phyloP scores from a whole-genome alignment of 1,284 basidiomycete genomes.

The Jaminaea rosea region DNA sequence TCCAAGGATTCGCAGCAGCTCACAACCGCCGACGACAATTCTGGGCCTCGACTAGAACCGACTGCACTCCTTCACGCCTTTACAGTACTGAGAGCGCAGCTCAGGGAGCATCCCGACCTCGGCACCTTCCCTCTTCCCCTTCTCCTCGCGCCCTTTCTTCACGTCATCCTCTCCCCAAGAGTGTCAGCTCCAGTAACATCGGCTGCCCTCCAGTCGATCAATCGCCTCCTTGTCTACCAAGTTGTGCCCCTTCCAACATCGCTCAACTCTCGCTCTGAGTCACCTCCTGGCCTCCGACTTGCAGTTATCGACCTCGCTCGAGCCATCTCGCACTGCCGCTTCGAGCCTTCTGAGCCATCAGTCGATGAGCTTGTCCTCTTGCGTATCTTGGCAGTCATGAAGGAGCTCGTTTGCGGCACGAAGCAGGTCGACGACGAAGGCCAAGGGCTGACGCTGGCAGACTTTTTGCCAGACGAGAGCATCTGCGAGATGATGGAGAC shows the following conservation, averaged over 20 bases:
- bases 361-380: constrained; percentile 84
- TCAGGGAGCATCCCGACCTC: constrained; percentile 53
- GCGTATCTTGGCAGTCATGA: constrained; percentile 82
- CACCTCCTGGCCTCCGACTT: constrained; percentile 30
- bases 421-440: constrained; percentile 4
- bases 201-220: constrained; percentile 73
- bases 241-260: constrained; percentile 56
- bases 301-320: constrained; percentile 77
- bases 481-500: constrained; percentile 98
- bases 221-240: constrained; percentile 71
- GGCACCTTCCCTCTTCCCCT: constrained; percentile 26
- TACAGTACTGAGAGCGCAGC: constrained; percentile 67
- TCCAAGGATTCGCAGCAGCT: constrained; percentile 5
- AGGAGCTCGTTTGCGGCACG: constrained; percentile 63
- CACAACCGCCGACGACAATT: background rate
- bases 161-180: constrained; percentile 80
- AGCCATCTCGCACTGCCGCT: constrained; percentile 89
- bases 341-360: constrained; percentile 81
- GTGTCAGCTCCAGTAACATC: constrained; percentile 92
- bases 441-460: constrained; percentile 17
- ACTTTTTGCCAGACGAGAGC: constrained; percentile 63
- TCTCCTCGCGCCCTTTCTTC: constrained; percentile 59
- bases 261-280: constrained; percentile 40
- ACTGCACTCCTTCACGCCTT: constrained; percentile 70
- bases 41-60: constrained; percentile 2